Evolutionary conservation across 768 basidiomycete genomes (phyloP).

Genomic region (Mycena albidolilacea): DNA sequence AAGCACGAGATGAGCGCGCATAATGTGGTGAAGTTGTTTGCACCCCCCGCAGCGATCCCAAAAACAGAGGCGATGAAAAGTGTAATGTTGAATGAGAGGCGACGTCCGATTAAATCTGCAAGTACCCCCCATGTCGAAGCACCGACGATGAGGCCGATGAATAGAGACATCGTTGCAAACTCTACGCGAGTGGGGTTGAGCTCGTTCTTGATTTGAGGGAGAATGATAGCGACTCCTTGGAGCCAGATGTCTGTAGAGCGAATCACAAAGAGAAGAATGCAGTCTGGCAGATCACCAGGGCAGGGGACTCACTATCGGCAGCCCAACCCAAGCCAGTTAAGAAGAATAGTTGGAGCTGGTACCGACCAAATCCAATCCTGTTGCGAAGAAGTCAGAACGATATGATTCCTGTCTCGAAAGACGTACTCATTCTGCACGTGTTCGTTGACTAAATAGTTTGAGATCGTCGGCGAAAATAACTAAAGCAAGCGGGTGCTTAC

Average conservation of each 20-base stretch:
- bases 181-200: conserved; percentile 59
- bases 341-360: conserved; percentile 63
- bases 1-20: conserved; percentile 62
- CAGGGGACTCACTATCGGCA: conserved; percentile 58
- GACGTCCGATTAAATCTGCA: conserved; percentile 65
- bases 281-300: conserved; percentile 6
- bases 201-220: conserved; percentile 60
- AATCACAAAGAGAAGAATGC: conserved; percentile 9
- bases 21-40: conserved; percentile 62
- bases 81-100: conserved; percentile 60
- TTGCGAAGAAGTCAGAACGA: conserved; percentile 5
- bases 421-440: conserved; percentile 63
- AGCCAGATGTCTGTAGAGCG: conserved; percentile 57
- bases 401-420: neutral
- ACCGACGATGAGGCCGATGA: conserved; percentile 64
- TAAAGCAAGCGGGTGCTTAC: conserved; percentile 12
- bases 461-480: conserved; percentile 13
- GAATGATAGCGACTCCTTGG: conserved; percentile 62
- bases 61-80: conserved; percentile 60
- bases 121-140: conserved; percentile 65
- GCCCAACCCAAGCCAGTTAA: conserved; percentile 65
- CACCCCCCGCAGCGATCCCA: conserved; percentile 64
- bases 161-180: conserved; percentile 63
- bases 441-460: conserved; percentile 54
- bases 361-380: conserved; percentile 66